phyloP scores from a whole-genome alignment of 305 asterid genomes.

The Fraxinus dipetala region DNA sequence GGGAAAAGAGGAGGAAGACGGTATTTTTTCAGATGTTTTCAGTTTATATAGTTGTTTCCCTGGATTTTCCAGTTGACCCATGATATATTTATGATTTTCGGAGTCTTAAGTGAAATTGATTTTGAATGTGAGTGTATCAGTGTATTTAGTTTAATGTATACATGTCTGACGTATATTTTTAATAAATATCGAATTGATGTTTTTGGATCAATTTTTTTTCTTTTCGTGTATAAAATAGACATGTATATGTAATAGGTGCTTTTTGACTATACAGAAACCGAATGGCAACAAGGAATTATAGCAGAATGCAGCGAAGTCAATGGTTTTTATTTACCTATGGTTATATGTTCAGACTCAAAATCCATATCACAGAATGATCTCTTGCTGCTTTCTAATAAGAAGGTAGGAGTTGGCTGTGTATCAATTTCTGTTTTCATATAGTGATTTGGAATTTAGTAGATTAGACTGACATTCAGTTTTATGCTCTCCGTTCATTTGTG shows the following conservation, averaged over 20 bases:
- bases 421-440: conserved; percentile 1
- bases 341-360: conserved; percentile 41
- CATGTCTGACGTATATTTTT: neutral
- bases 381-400: conserved; percentile 55
- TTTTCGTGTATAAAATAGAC: conserved; percentile 9
- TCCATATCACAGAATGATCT: conserved; percentile 71
- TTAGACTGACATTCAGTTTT: neutral
- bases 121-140: neutral
- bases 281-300: conserved; percentile 45
- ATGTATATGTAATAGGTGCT: conserved; percentile 19
- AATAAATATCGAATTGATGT: neutral
- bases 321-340: conserved; percentile 65
- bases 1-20: conserved; percentile 62
- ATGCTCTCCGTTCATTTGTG: neutral
- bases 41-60: neutral
- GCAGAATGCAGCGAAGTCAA: conserved; percentile 63
- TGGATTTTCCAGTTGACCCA: neutral
- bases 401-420: conserved; percentile 41
- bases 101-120: neutral
- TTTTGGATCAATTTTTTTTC: neutral
- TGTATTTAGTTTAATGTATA: neutral
- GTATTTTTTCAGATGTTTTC: conserved; percentile 29
- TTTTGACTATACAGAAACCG: conserved; percentile 43
- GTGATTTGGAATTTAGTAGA: neutral
- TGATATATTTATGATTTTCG: neutral